Conservation (phyloP, 2,329 filamentous ascomycete genomes). For the Nigrospora oryzae region DNA sequence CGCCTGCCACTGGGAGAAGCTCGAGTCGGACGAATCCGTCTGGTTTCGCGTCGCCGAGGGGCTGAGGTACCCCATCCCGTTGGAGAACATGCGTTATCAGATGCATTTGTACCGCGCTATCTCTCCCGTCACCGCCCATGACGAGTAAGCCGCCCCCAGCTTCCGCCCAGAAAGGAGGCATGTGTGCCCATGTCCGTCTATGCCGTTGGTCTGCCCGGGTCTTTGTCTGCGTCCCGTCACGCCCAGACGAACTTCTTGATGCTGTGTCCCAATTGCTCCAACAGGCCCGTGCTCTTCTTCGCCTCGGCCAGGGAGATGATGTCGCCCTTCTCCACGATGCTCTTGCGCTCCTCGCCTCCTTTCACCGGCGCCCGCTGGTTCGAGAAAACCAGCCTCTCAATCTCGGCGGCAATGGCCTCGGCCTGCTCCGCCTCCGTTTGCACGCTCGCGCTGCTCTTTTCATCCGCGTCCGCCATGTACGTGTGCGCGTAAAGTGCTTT, state of each 20-base stretch:
- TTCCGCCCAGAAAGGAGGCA: background rate
- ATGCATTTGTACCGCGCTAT: constrained; percentile 64
- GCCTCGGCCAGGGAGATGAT: constrained; percentile 82
- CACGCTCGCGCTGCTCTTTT: constrained; percentile 24
- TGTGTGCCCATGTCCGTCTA: background rate
- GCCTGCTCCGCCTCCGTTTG: constrained; percentile 49
- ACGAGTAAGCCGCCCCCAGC: background rate
- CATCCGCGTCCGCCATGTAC: constrained; percentile 36
- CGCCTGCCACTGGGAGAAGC: constrained; percentile 58
- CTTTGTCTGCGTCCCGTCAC: constrained; percentile 10
- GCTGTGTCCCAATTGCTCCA: constrained; percentile 82
- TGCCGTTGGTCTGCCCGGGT: background rate
- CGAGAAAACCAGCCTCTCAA: constrained; percentile 57
- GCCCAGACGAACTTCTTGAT: constrained; percentile 93
- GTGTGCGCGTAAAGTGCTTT: constrained; percentile 48
- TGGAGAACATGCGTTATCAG: constrained; percentile 96
- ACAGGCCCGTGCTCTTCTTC: constrained; percentile 73
- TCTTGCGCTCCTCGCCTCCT: constrained; percentile 32
- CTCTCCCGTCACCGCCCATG: background rate
- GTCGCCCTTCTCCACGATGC: constrained; percentile 49
- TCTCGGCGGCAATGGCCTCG: constrained; percentile 63
- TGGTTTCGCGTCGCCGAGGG: constrained; percentile 72
- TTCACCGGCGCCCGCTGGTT: constrained; percentile 29
- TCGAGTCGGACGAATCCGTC: constrained; percentile 66
- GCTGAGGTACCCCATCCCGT: constrained; percentile 69